phyloP scores from a whole-genome alignment of 179 eudicot species.

The Nepenthes alata region DNA sequence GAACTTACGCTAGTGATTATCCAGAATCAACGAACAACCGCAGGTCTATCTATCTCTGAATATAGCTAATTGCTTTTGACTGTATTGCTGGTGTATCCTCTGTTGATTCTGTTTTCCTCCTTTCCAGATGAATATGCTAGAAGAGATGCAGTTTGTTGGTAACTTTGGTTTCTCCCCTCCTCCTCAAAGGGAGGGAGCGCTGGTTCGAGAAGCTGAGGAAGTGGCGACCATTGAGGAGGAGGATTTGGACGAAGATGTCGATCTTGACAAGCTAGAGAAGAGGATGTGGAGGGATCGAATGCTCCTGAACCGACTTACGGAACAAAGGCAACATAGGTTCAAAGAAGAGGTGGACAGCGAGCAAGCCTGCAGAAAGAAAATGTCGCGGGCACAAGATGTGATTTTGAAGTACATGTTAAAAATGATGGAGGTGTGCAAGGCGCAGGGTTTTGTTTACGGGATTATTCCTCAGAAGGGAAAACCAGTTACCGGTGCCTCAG shows the following conservation, averaged over 20 bases:
- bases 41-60: too few relatives aligned
- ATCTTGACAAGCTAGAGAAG: too few relatives aligned
- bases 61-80: neutral
- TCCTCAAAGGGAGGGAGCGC: neutral
- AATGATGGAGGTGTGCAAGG: conserved; percentile 4
- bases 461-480: conserved; percentile 2
- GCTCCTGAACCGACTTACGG: too few relatives aligned
- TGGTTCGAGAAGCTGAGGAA: conserved; percentile 1
- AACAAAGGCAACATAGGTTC: too few relatives aligned
- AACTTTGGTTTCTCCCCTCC: neutral
- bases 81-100: neutral
- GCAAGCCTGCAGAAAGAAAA: neutral
- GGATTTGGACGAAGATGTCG: neutral
- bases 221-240: conserved; percentile 2
- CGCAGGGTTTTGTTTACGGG: conserved; percentile 6
- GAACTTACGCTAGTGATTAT: too few relatives aligned
- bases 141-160: neutral
- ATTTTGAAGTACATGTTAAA: conserved; percentile 1
- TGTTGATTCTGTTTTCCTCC: neutral
- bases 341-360: neutral
- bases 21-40: too few relatives aligned
- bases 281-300: too few relatives aligned
- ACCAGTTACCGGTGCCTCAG: conserved; percentile 1
- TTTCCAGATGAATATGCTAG: neutral
- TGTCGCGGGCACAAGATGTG: conserved; percentile 1